phyloP scores from a whole-genome alignment of 106 monocot species.

The Dactylorhiza incarnata region DNA sequence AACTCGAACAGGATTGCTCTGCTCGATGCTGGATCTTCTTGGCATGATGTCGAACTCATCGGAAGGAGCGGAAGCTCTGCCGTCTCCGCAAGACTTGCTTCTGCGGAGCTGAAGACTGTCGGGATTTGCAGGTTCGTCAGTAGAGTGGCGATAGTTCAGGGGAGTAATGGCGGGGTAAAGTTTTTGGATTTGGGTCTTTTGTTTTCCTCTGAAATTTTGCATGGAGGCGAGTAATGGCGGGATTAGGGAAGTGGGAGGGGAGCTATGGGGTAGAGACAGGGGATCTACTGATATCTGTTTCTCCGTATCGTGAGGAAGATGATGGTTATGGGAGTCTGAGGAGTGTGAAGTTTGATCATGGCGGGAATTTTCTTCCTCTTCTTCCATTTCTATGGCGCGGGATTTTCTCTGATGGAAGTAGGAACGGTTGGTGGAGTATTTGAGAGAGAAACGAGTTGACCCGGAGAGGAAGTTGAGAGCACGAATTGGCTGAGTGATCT shows the following conservation, averaged over 20 bases:
- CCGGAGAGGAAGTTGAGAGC: not conserved
- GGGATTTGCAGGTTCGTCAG: not conserved
- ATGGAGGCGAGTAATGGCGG: not conserved
- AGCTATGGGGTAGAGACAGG: not conserved
- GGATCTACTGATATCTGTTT: conserved; percentile 38
- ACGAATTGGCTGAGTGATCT: conserved; percentile 3
- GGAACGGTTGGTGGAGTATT: not conserved
- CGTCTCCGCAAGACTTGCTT: conserved; percentile 66
- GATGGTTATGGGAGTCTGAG: not conserved
- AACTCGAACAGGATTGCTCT: not conserved
- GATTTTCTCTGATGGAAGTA: not conserved
- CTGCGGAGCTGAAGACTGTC: conserved; percentile 13
- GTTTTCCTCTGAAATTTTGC: not conserved
- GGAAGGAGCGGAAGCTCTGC: conserved; percentile 32
- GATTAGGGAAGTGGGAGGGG: conserved; percentile 10
- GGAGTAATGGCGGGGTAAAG: not conserved
- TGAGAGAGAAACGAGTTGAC: not conserved
- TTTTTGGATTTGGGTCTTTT: not conserved
- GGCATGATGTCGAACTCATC: conserved; percentile 56
- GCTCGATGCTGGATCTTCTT: conserved; percentile 5
- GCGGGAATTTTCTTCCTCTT: not conserved
- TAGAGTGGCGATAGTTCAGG: not conserved
- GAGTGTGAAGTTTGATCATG: not conserved
- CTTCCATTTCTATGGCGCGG: not conserved
- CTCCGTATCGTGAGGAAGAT: conserved; percentile 1